A percentile compares a stretch with the other conserved stretches of the same genome.
Conservation (phyloP, 192 early-diverging fungal genomes). For the Podila clonocystis region DNA sequence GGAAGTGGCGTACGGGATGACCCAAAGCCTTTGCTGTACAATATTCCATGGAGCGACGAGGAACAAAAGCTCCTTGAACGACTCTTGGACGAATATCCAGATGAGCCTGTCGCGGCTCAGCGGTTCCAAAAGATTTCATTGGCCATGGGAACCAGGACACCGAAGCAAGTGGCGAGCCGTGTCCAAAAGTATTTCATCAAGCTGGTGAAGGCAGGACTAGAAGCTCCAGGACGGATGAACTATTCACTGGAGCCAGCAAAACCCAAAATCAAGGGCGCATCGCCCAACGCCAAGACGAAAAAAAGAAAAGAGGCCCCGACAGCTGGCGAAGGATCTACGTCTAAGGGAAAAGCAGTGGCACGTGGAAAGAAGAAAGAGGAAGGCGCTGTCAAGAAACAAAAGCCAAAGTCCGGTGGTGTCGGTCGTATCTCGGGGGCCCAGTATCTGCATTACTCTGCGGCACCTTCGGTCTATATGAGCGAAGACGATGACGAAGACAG, state of each 20-base stretch:
- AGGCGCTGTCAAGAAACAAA: constrained; percentile 30
- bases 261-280: constrained; percentile 15
- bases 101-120: constrained; percentile 75
- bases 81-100: constrained; percentile 71
- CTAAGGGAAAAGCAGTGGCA: constrained; percentile 25
- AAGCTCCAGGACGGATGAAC: constrained; percentile 72
- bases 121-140: constrained; percentile 78
- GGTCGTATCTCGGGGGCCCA: constrained; percentile 58
- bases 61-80: constrained; percentile 68
- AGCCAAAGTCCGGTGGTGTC: constrained; percentile 27
- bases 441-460: constrained; percentile 47
- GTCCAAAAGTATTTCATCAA: constrained; percentile 88
- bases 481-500: constrained; percentile 62
- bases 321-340: constrained; percentile 6
- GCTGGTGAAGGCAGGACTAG: constrained; percentile 74
- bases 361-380: constrained; percentile 45
- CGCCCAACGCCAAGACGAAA: constrained; percentile 21
- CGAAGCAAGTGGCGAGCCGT: constrained; percentile 78
- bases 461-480: constrained; percentile 64
- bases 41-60: constrained; percentile 77
- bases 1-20: constrained; percentile 41
- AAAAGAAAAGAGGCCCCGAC: constrained; percentile 28
- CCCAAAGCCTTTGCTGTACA: constrained; percentile 65
- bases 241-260: constrained; percentile 56
- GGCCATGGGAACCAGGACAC: constrained; percentile 74